phyloP scores from a whole-genome alignment of 768 basidiomycete species.

The Solioccasus polychromus region DNA sequence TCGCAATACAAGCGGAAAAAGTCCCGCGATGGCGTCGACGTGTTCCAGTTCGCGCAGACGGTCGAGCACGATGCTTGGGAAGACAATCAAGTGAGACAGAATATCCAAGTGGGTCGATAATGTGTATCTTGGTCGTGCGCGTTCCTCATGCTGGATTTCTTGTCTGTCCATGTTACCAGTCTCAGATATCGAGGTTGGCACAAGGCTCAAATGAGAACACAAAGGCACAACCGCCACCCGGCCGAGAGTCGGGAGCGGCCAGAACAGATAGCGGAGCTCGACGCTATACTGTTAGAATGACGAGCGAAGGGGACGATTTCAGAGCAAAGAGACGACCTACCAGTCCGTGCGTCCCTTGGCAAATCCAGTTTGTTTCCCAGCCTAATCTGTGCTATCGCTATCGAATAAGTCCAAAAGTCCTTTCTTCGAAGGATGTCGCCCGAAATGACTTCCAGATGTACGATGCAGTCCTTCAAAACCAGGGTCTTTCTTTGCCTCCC shows the following conservation, averaged over 20 bases:
- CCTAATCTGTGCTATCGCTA: constrained; percentile 20
- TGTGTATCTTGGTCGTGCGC: background rate
- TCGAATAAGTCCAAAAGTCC: constrained; percentile 58
- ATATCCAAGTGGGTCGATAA: constrained; percentile 52
- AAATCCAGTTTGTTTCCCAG: background rate
- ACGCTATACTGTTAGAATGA: constrained; percentile 48
- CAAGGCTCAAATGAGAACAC: constrained; percentile 32
- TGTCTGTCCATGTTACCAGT: constrained; percentile 33
- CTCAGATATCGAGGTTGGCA: constrained; percentile 54
- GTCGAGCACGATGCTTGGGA: constrained; percentile 71
- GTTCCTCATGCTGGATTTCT: background rate
- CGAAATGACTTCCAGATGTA: constrained; percentile 61
- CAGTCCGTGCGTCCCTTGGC: constrained; percentile 38
- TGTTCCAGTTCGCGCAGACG: constrained; percentile 81
- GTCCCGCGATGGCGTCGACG: constrained; percentile 48
- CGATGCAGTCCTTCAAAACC: constrained; percentile 57
- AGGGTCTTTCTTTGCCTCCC: constrained; percentile 27
- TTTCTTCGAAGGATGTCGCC: constrained; percentile 48
- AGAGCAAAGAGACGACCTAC: constrained; percentile 31
- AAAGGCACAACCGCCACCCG: constrained; percentile 14
- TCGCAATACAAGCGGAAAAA: constrained; percentile 60
- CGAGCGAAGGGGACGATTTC: constrained; percentile 9
- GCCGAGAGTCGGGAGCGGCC: constrained; percentile 12
- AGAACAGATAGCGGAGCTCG: constrained; percentile 39
- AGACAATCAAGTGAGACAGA: constrained; percentile 52